These are phyloP conservation scores for Massarina eburnea DNA, from an alignment of 2,329 filamentous ascomycete genomes.

Conservation along the genomic window DNA sequence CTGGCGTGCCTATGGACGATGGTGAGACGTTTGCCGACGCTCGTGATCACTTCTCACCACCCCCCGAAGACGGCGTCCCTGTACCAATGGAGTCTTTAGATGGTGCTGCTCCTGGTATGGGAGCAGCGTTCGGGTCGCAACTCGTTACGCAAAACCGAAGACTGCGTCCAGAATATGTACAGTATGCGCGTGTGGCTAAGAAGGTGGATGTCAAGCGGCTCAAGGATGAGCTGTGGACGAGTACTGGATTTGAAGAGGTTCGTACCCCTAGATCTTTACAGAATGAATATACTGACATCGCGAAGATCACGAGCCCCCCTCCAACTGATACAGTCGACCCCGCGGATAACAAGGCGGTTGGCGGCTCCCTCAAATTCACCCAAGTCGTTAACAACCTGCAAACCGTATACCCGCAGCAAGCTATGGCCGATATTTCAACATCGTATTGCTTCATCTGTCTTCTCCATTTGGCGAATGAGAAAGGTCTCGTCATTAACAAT, in stretches of 20 bases:
- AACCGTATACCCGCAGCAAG: constrained; percentile 78
- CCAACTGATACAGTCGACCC: constrained; percentile 19
- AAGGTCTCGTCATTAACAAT: constrained; percentile 77
- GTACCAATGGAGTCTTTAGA: constrained; percentile 29
- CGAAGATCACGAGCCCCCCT: constrained; percentile 23
- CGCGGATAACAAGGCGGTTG: constrained; percentile 47
- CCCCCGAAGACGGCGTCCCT: constrained; percentile 55
- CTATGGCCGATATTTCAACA: constrained; percentile 93
- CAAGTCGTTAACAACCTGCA: constrained; percentile 88
- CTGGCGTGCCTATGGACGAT: constrained; percentile 67
- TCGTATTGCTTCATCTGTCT: constrained; percentile 91
- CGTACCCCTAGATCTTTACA: constrained; percentile 6
- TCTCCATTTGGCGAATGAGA: constrained; percentile 89
- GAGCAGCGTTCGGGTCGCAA: constrained; percentile 63
- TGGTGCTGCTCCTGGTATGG: constrained; percentile 56
- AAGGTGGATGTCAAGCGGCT: constrained; percentile 66
- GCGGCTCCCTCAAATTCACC: constrained; percentile 75
- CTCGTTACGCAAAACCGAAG: constrained; percentile 63
- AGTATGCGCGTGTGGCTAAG: constrained; percentile 66
- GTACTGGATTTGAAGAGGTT: constrained; percentile 56
- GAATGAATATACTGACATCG: constrained; percentile 9
- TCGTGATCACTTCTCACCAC: constrained; percentile 74
- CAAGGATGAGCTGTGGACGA: constrained; percentile 67
- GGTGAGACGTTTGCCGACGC: constrained; percentile 76
- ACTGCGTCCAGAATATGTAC: constrained; percentile 64